Evolutionary conservation across 306 rosid genomes (phyloP), one percentile per base, ranked within the genome.

Genomic region (Corylus heterophylla): DNA sequence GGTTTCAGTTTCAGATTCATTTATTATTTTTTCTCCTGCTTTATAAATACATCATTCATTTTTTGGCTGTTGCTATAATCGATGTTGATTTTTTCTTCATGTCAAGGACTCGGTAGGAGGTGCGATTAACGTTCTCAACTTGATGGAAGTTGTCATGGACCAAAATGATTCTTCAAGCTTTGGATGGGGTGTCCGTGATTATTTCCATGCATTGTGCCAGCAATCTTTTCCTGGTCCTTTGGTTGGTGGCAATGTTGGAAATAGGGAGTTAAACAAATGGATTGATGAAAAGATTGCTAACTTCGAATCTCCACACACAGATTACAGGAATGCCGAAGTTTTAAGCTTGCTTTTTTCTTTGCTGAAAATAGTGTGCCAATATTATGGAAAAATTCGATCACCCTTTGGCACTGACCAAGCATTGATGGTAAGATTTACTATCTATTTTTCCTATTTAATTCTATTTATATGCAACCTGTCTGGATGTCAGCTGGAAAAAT

Each of bases 211-310:
- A 55, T 80, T 92, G 81, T 83, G 88, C 92, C 97, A 89, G 69
- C 96, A 92, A 52, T 90, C 97, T 77, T 94, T 90, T 86, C 97
- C 97, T 6, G 97, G 98, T 86, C 98, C 98, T 68, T 85, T 94
- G 90, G 93, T 88, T 88, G 97, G 97, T 37, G 97, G 94, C 74
- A 90, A 81, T 83, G 92, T 92, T 80, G 97, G 97, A 81, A 94
- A 82, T 84, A 94, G 87, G 87, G 97, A 94, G 73, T 80, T 94
- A 79, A 80, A 88, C 81, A 94, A 87, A 87, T 94, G 98, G 98
- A 82, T 92, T 72, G 97, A 94, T 81, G 98, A 94, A 86, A 87
- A 94, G 88, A 92, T 89, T 79, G 87, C 93, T 64, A 72, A 78
- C 73, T 85, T 87, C 2, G 90, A 76, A 70, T 87, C 92, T 37